These are phyloP conservation scores for Cytospora mali DNA, from an alignment of 2,329 filamentous ascomycete species.

Conservation along the genomic window DNA sequence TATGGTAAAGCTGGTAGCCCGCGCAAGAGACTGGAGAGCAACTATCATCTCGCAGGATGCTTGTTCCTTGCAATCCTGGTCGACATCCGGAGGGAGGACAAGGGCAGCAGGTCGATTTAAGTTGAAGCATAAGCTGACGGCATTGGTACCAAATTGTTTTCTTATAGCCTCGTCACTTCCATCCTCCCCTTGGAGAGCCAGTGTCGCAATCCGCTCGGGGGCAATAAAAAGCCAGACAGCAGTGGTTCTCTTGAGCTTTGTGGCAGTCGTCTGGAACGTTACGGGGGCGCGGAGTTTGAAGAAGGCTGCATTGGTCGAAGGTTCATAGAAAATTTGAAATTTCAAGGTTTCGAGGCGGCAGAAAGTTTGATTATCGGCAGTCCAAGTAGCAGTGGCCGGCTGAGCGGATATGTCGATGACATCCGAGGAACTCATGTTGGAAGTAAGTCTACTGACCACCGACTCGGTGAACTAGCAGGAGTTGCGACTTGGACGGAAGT, in stretches of 20 bases:
- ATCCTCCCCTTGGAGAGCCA: slow-evolving; percentile 9
- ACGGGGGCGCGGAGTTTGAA: slow-evolving; percentile 16
- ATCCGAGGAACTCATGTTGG: slow-evolving; percentile 6
- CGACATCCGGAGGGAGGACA: slow-evolving; percentile 16
- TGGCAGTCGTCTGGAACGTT: slow-evolving; percentile 9
- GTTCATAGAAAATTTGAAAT: slow-evolving; percentile 11
- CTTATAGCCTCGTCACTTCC: slow-evolving; percentile 4
- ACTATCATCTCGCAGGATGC: background rate
- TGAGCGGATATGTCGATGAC: slow-evolving; percentile 11
- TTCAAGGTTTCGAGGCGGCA: background rate
- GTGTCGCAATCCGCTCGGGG: slow-evolving; percentile 2
- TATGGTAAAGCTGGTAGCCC: slow-evolving; percentile 6
- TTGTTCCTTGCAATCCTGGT: slow-evolving; percentile 3
- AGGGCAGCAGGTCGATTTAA: slow-evolving; percentile 4
- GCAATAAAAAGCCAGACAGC: slow-evolving; percentile 14
- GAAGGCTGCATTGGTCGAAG: slow-evolving; percentile 14
- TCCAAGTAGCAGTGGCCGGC: slow-evolving; percentile 8
- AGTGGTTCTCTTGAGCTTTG: slow-evolving; percentile 7
- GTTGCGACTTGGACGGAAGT: background rate
- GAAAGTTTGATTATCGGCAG: background rate
- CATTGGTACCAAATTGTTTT: slow-evolving; percentile 15
- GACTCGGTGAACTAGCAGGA: background rate
- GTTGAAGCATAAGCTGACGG: slow-evolving; percentile 5
- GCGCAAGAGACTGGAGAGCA: slow-evolving; percentile 2
- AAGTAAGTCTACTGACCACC: too few species aligned